Evolutionary conservation across 2,329 filamentous ascomycete genomes (phyloP), one percentile per base, ranked within the genome.

Genomic region (Arthrobotrys megalospora): DNA sequence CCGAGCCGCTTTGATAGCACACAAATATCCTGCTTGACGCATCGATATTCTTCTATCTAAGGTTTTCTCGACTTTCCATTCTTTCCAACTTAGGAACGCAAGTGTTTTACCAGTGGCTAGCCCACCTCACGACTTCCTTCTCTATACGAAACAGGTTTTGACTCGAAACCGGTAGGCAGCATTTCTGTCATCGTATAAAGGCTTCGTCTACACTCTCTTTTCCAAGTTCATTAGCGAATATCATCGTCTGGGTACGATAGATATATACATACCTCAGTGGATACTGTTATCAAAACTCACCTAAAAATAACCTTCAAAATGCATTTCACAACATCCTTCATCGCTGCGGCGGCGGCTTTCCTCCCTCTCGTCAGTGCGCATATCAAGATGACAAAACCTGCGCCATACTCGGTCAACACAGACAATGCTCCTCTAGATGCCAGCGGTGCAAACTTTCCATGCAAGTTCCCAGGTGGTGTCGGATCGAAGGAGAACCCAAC

Each of bases 371-470:
- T 87, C 81, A 88, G 89, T 62, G 93, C 92, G 50, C 96, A 98
- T 84, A 91, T 97, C 87, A 85, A 88, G 47, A 91, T 98, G 87
- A 85, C 82, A 65, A 87, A 85, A 7, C 95, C 96, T 0, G 83
- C 86, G 2, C 93, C 93, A 0, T 60, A 55, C 6, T 81, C 84
- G 60, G 81, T 83, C 14, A 83, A 84, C 8, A 85, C 88, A 19
- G 86, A 86, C 84, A 95, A 92, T 84, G 85, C 85, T 2, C 95
- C 96, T 0, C 86, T 97, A 0, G 81, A 83, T 0, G 84, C 85
- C 0, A 83, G 83, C 43, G 92, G 92, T 0, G 85, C 85, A 43
- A 86, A 97, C 83, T 99, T 92, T 83, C 96, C 96, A 0, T 98
- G 96, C 89, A 94, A 97, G 84, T 84, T 87, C 64, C 85, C 88